Evolutionary conservation across 129 eudicot genomes (phyloP).

Genomic region (Helianthus tuberosus): DNA sequence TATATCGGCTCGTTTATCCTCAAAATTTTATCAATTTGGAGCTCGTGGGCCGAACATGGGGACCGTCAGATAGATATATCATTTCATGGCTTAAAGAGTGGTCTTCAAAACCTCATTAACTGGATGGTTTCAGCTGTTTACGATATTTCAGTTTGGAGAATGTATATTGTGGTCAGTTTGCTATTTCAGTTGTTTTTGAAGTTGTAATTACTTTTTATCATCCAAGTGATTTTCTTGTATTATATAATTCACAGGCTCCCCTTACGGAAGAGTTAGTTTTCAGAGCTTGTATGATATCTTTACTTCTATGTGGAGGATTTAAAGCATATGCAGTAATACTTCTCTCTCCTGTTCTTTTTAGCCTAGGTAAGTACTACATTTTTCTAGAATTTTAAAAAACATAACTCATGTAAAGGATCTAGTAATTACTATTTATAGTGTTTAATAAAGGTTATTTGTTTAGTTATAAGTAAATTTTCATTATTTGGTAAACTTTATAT

Average conservation of each 20-base stretch:
- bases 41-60: conserved; percentile 44
- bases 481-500: not conserved
- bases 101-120: conserved; percentile 27
- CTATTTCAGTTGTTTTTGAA: not conserved
- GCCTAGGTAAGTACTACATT: conserved; percentile 62
- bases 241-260: conserved; percentile 68
- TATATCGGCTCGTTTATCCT: conserved; percentile 71
- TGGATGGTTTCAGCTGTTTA: conserved; percentile 43
- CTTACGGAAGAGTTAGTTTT: conserved; percentile 92
- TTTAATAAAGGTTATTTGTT: not conserved
- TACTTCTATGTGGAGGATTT: conserved; percentile 91
- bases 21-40: conserved; percentile 49
- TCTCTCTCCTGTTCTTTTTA: conserved; percentile 86
- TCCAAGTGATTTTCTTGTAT: not conserved
- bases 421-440: not conserved
- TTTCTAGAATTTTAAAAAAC: conserved; percentile 4
- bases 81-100: conserved; percentile 28
- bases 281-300: conserved; percentile 93
- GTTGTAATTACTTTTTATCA: not conserved
- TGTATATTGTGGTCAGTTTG: conserved; percentile 79
- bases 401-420: not conserved
- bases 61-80: conserved; percentile 28
- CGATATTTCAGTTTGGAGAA: conserved; percentile 72
- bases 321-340: conserved; percentile 61
- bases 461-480: no score